phyloP scores from a whole-genome alignment of 768 basidiomycete genomes.

The Tremella fuciformis region DNA sequence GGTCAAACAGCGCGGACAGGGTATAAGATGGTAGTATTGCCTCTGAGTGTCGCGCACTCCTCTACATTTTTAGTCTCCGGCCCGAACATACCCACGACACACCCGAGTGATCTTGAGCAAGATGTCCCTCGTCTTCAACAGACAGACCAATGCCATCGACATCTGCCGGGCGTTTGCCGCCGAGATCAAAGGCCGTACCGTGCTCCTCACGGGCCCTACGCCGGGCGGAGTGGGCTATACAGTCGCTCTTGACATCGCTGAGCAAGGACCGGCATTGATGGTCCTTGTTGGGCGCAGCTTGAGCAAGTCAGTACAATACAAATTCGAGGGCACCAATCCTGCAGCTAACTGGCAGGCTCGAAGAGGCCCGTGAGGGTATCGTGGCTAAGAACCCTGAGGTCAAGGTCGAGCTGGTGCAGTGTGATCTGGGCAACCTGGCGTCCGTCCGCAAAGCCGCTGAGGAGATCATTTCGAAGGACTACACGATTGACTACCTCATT shows the following conservation, averaged over 20 bases:
- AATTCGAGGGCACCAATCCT: too few species aligned
- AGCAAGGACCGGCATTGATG: slow-evolving; percentile 6
- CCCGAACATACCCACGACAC: too few species aligned
- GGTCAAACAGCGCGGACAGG: too few species aligned
- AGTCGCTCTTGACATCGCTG: slow-evolving; percentile 8
- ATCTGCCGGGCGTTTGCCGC: neutral
- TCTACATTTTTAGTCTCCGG: too few species aligned
- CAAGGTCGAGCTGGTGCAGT: slow-evolving; percentile 2
- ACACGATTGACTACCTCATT: slow-evolving; percentile 11
- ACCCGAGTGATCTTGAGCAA: neutral
- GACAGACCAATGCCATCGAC: slow-evolving; percentile 4
- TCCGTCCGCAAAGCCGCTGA: slow-evolving; percentile 4
- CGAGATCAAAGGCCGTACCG: slow-evolving; percentile 6
- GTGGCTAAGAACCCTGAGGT: neutral
- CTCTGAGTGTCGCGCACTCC: too few species aligned
- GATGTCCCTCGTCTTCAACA: slow-evolving; percentile 1
- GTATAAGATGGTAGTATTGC: too few species aligned
- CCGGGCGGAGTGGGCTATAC: slow-evolving; percentile 8
- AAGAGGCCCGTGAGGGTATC: too few species aligned
- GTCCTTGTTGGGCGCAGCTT: slow-evolving; percentile 1
- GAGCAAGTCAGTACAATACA: slow-evolving; percentile 13
- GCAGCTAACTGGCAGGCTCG: too few species aligned
- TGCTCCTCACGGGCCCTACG: slow-evolving; percentile 12
- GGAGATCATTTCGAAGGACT: slow-evolving; percentile 2
- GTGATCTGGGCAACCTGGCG: slow-evolving; percentile 6